A percentile compares a stretch with the other conserved stretches of the same genome.
phyloP scores from a whole-genome alignment of 768 basidiomycete genomes.

The Clitopilus hobsonii region DNA sequence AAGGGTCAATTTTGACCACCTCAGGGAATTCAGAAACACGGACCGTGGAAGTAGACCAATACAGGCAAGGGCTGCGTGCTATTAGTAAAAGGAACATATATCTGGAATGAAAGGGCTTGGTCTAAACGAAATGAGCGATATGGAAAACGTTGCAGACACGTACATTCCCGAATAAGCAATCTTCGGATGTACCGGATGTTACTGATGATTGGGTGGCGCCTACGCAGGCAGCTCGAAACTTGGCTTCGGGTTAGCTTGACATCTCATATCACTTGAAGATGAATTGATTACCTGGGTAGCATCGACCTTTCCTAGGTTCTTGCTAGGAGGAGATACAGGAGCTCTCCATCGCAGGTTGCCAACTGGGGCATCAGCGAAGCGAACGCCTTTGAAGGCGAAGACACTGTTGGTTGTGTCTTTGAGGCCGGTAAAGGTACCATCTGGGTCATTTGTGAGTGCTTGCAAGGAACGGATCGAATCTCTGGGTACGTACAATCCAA shows the following conservation, averaged over 20 bases:
- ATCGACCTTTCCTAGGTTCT: constrained; percentile 29
- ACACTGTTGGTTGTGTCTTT: constrained; percentile 24
- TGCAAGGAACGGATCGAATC: not conserved
- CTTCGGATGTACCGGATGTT: constrained; percentile 28
- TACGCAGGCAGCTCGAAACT: constrained; percentile 34
- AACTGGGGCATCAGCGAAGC: constrained; percentile 38
- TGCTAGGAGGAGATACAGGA: constrained; percentile 32
- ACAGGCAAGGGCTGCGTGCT: constrained; percentile 24
- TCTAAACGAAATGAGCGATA: not conserved
- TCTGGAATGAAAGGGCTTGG: constrained; percentile 14
- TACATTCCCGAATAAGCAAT: constrained; percentile 41
- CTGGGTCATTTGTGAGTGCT: constrained; percentile 15
- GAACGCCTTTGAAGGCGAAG: constrained; percentile 34
- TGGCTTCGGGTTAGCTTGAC: not conserved
- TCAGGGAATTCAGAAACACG: not conserved
- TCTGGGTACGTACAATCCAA: constrained; percentile 18
- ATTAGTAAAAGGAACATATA: constrained; percentile 26
- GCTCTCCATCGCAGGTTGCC: constrained; percentile 36
- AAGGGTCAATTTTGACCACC: not conserved
- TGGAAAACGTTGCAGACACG: not conserved
- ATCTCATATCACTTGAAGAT: not conserved
- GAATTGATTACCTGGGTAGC: constrained; percentile 24
- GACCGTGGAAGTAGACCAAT: constrained; percentile 39
- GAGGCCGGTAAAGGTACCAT: constrained; percentile 32
- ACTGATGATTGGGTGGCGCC: constrained; percentile 23